Evolutionary conservation across 2,329 filamentous ascomycete genomes (phyloP), one percentile per base, ranked within the genome.

Genomic region (Rutstroemia sp.): DNA sequence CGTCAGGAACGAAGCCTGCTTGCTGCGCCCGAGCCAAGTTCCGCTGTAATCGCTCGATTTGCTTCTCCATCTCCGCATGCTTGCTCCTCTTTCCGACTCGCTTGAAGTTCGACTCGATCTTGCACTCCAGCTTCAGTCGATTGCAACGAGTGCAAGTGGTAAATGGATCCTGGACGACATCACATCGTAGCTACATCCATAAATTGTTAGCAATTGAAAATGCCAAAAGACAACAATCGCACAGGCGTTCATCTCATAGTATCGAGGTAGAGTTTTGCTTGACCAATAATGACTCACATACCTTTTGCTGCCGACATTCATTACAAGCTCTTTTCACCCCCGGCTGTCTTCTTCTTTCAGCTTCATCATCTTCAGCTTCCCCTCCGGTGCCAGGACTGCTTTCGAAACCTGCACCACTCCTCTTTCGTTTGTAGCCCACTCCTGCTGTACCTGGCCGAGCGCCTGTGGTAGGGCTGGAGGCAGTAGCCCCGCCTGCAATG

Each of bases 91-190:
- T 94, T 61, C 88, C 87, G 18, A 92, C 78, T 64, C 88, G 85
- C 78, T 91, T 92, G 74, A 92, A 92, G 71, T 91, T 90, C 66
- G 87, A 88, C 71, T 92, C 88, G 71, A 94, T 92, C 71, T 90
- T 89, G 77, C 89, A 94, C 60, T 86, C 82, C 59, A 92, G 83
- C 72, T 87, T 88, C 67, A 92, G 81, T 66, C 90, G 88, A 69
- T 82, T 82, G 74, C 89, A 94, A 56, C 89, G 80, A 54, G 85
- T 85, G 74, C 89, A 94, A 65, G 82, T 83, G 66, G 83, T 81
- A 71, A 91, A 92, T 18, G 88, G 88, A 27, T 90, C 87, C 72
- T 91, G 87, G 64, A 88, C 77, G 64, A 92, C 88, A 76, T 92
- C 88, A 78, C 89, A 94, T 68, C 88, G 86, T 60, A 92, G 76